Conservation (phyloP, 73 alveolate genomes). For the Tetrahymena borealis region DNA sequence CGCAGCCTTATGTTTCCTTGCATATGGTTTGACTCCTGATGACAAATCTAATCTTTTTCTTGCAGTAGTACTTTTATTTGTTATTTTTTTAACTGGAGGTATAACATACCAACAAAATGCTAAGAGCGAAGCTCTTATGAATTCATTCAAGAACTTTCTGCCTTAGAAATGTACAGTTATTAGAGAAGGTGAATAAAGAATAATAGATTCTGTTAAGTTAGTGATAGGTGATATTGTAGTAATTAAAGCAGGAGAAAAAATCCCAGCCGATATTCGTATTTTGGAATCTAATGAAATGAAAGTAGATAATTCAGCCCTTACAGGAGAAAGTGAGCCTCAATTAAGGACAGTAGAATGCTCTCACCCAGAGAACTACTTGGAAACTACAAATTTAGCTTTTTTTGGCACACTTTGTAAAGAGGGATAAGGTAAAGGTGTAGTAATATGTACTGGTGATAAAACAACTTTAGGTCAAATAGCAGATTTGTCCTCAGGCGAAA, state of each 20-base stretch:
- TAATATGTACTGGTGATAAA: slow-evolving; percentile 82
- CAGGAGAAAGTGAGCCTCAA: slow-evolving; percentile 90
- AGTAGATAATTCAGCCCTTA: slow-evolving; percentile 90
- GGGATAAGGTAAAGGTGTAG: slow-evolving; percentile 89
- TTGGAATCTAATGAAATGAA: slow-evolving; percentile 77
- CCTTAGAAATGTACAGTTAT: slow-evolving; percentile 53
- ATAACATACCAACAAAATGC: slow-evolving; percentile 67
- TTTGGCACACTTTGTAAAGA: slow-evolving; percentile 84
- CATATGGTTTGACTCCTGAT: slow-evolving; percentile 66
- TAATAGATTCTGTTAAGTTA: slow-evolving; percentile 59
- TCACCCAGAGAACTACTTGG: slow-evolving; percentile 76
- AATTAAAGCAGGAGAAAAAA: slow-evolving; percentile 89
- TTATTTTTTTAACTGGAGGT: slow-evolving; percentile 69
- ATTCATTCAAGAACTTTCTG: slow-evolving; percentile 63
- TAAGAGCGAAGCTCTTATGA: slow-evolving; percentile 83
- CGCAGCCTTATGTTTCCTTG: slow-evolving; percentile 66
- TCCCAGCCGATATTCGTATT: slow-evolving; percentile 94
- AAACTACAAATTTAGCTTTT: slow-evolving; percentile 78
- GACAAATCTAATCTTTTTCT: slow-evolving; percentile 62
- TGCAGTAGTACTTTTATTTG: slow-evolving; percentile 71
- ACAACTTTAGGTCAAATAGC: slow-evolving; percentile 94
- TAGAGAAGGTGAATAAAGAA: slow-evolving; percentile 65
- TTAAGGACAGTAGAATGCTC: slow-evolving; percentile 54
- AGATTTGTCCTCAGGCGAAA: slow-evolving; percentile 81
- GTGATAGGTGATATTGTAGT: slow-evolving; percentile 92